Evolutionary conservation across 345 rosid genomes (phyloP).

Genomic region (Corchorus capsularis): DNA sequence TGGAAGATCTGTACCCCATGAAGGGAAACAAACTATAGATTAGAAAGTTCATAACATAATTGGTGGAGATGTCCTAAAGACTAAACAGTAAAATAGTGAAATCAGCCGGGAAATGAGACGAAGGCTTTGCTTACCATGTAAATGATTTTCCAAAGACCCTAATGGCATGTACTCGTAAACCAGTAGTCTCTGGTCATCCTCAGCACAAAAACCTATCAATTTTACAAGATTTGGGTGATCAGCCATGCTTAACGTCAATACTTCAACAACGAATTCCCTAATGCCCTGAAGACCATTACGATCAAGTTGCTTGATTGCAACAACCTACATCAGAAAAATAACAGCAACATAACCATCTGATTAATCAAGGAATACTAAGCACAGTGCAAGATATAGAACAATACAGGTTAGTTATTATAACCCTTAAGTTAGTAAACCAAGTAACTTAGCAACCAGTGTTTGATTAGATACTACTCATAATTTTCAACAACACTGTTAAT

Average conservation of each 20-base stretch:
- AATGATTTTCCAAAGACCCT: constrained; percentile 81
- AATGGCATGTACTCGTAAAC: constrained; percentile 88
- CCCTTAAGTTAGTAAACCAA: background rate
- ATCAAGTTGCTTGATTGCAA: constrained; percentile 92
- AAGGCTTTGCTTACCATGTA: constrained; percentile 55
- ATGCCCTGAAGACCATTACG: constrained; percentile 81
- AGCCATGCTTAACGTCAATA: constrained; percentile 68
- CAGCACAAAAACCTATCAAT: constrained; percentile 87
- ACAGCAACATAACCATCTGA: background rate
- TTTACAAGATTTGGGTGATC: constrained; percentile 88
- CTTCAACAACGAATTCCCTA: constrained; percentile 87
- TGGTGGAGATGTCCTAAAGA: background rate
- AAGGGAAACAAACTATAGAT: background rate
- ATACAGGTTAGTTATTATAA: background rate
- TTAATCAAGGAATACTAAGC: background rate
- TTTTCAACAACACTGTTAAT: background rate
- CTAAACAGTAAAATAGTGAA: constrained; percentile 15
- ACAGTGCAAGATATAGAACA: background rate
- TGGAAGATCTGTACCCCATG: constrained; percentile 47
- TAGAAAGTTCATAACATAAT: background rate
- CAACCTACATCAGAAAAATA: constrained; percentile 49
- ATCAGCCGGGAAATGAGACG: background rate
- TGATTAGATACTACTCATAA: background rate
- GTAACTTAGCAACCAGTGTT: background rate
- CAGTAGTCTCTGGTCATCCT: constrained; percentile 82